Evolutionary conservation across 352 stramenopile species (phyloP), one percentile per base, ranked within the genome.

Genomic region (Phytophthora capsici): DNA sequence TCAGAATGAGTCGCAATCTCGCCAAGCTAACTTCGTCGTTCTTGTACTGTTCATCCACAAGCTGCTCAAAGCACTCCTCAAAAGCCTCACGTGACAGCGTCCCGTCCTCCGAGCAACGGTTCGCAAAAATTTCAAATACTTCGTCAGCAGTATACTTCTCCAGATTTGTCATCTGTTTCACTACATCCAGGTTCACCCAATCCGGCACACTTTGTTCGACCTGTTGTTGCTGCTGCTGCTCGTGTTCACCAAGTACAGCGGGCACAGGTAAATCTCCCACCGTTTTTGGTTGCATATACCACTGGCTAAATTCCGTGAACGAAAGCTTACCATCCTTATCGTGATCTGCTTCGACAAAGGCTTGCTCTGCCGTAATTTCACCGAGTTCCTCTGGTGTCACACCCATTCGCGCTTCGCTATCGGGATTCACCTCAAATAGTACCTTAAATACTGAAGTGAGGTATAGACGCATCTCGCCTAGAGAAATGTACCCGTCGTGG

Each of bases 101-200:
- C 6, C 84, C 85, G 41, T 94, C 84, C 7, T 96, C 83, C 4
- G 73, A 73, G 58, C 83, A 92, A n/a, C 82, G 78, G 34, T 90
- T 89, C 12, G 89, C 89, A 71, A 96, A 94, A 8, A 94, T 77
- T 58, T 93, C 88, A 61, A 96, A 96, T 14, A 96, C 86, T 64
- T 94, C 86, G 25, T 88, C 77, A 0, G 89, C 83, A 4, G 86
- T 73, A 59, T 91, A 92, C 56, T 93, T 89, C 23, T 92, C 82
- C 37, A 96, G 48, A 30, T 91, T 85, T 1, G 89, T 96, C 73
- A 96, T 91, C 66, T 94, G 71, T 56, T 92, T 91, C 20, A 96
- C 87, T 10, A 89, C 71, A 52, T 91, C 61, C 17, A 96, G 63
- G 67, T 71, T 91, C 36, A 96, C 77, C 83, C 85, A 93, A 25